Evolutionary conservation across 1,284 basidiomycete species (phyloP).

Genomic region (Trichosporon sp.): DNA sequence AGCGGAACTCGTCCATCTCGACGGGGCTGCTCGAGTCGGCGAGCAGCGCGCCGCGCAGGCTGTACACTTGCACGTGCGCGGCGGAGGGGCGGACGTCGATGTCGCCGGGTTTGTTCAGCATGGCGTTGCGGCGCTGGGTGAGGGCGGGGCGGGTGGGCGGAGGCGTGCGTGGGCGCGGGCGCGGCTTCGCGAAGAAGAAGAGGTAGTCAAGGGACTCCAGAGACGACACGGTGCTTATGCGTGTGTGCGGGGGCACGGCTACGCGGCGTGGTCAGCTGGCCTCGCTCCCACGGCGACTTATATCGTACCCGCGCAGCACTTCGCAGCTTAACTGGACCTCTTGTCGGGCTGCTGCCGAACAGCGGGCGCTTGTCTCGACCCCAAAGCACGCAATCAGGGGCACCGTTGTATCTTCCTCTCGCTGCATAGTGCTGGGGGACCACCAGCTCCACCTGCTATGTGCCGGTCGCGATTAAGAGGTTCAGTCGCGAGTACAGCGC

Average conservation of each 20-base stretch:
- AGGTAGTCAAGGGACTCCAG: not conserved
- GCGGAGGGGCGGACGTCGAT: not conserved
- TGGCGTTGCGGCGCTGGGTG: too few relatives aligned
- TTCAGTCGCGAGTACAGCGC: too few relatives aligned
- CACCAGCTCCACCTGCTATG: not conserved
- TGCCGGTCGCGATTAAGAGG: not conserved
- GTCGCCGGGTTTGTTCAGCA: slow-evolving; percentile 8
- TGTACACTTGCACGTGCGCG: slow-evolving; percentile 6
- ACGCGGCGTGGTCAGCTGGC: not conserved
- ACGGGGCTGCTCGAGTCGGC: slow-evolving; percentile 2
- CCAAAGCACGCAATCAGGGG: too few relatives aligned
- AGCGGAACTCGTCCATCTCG: slow-evolving; percentile 8
- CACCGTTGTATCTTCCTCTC: too few relatives aligned
- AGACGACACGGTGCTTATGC: not conserved
- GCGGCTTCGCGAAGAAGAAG: not conserved
- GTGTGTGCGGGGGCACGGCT: not conserved
- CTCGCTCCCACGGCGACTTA: not conserved
- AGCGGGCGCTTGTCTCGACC: too few relatives aligned
- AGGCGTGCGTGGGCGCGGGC: not conserved
- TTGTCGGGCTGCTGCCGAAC: too few relatives aligned
- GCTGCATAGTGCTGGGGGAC: not conserved
- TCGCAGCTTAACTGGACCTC: too few relatives aligned
- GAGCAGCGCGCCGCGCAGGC: not conserved
- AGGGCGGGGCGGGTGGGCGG: not conserved
- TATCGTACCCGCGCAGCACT: not conserved